Conservation (phyloP, 1,284 basidiomycete genomes). For the Fistulina hepatica region DNA sequence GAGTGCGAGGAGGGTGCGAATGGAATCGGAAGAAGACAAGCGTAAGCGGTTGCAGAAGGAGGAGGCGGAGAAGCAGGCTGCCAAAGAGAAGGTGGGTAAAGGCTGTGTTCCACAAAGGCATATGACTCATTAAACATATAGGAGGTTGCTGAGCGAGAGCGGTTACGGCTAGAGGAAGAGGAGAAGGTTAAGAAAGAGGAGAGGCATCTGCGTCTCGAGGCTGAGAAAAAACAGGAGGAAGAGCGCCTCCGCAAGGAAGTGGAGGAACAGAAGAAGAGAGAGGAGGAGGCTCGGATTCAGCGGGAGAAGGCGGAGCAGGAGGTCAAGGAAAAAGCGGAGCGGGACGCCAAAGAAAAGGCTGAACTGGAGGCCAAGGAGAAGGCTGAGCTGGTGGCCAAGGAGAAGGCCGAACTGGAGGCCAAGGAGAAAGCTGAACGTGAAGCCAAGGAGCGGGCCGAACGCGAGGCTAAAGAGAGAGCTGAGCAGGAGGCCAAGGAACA, state of each 20-base stretch:
- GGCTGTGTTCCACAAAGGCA: too few species aligned
- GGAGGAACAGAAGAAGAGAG: constrained; percentile 29
- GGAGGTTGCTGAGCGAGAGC: too few species aligned
- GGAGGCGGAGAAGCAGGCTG: constrained; percentile 27
- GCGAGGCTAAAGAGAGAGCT: constrained; percentile 20
- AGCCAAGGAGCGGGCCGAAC: constrained; percentile 18
- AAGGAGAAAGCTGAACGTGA: constrained; percentile 21
- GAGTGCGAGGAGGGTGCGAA: too few species aligned
- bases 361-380: constrained; percentile 26
- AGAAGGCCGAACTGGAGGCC: constrained; percentile 28
- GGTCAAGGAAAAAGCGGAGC: constrained; percentile 34
- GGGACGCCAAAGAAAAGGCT: constrained; percentile 29
- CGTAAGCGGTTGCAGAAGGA: constrained; percentile 43
- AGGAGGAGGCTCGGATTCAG: constrained; percentile 32
- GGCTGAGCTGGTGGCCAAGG: constrained; percentile 28
- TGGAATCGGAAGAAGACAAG: constrained; percentile 49
- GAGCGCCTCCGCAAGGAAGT: constrained; percentile 37
- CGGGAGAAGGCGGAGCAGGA: constrained; percentile 36
- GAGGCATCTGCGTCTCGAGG: constrained; percentile 18
- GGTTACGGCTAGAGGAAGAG: constrained; percentile 32
- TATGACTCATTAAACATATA: too few species aligned
- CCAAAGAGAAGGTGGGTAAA: too few species aligned
- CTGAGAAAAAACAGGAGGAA: constrained; percentile 34
- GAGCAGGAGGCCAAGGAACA: constrained; percentile 24
- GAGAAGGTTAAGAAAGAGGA: constrained; percentile 34